Base-by-base conservation (phyloP, 2,329 filamentous ascomycete species). In the Fonsecaea monophora region DNA sequence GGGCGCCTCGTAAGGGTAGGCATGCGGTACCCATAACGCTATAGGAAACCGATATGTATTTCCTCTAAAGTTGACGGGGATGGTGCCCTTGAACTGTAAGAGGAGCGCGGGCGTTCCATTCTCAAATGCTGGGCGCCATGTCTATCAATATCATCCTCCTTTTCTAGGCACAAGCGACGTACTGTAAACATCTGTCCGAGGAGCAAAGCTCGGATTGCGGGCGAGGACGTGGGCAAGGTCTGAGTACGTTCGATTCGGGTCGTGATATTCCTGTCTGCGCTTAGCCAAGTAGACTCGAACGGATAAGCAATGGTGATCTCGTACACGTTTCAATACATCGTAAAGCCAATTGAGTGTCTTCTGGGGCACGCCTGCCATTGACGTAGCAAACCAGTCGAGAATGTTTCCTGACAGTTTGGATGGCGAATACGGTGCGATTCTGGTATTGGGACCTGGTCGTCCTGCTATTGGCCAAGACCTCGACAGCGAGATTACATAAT, bases 181-280 rank as follows among this genome's bases (percentile, higher is more conserved):
- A 96, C 93, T 98, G 80, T 98, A 96, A 60, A 98, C 94, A 78
- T 98, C 94, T 68, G 95, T 99, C 73, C 92, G 88, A 32, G 94
- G 92, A 8, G 70, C 66, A 25, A 99, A 84, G 1, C 92, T 90
- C 7, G 92, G 88, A 76, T 93, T 92, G 72, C 90, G 87, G 37
- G 91, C 86, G 61, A 99, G 87, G 34, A 89, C 87, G 76, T 92
- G 90, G 70, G 92, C 94, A 73, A 96, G 89, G 80, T 98, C 94
- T 77, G 91, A 91, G 81, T 98, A 98, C 62, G 94, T 92, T 68
- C 93, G 90, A 76, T 94, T 96, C 66, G 96, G 90, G 81, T 98
- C 92, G 78, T 89, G 89, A 77, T 99, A 98, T 86, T 96, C 92
- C 92, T 98, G 78, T 4, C 35, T 8, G 15, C n/a, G 8, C 10